Evolutionary conservation across 768 basidiomycete genomes (phyloP).

Genomic region (Cyclocybe aegerita): DNA sequence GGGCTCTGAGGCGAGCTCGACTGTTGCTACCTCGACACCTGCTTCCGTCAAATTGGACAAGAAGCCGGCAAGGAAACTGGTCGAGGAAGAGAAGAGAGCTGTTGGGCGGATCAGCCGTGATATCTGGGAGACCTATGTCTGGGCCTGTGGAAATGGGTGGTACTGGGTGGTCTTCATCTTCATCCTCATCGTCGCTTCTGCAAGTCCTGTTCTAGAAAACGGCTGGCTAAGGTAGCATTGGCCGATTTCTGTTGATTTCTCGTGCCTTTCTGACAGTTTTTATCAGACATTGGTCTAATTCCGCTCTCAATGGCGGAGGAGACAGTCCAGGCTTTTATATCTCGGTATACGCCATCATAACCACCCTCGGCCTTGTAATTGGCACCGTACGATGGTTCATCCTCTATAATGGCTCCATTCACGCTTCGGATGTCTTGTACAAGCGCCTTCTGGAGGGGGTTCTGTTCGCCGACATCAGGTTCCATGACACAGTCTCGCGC

Average conservation of each 20-base stretch:
- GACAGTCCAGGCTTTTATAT: conserved; percentile 63
- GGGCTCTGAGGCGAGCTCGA: conserved; percentile 31
- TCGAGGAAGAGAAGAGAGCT: conserved; percentile 78
- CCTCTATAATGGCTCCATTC: conserved; percentile 79
- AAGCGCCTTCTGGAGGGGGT: conserved; percentile 5
- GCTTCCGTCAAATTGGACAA: conserved; percentile 27
- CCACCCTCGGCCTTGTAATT: conserved; percentile 43
- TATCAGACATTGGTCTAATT: conserved; percentile 56
- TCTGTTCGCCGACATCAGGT: conserved; percentile 9
- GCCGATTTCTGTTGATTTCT: neutral
- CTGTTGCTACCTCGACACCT: conserved; percentile 34
- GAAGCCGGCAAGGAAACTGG: conserved; percentile 66
- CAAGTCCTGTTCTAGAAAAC: conserved; percentile 68
- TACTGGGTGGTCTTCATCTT: conserved; percentile 57
- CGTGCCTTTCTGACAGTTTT: neutral
- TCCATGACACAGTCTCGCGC: conserved; percentile 11
- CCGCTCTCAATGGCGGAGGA: conserved; percentile 37
- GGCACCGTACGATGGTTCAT: conserved; percentile 67
- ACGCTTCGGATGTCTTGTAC: conserved; percentile 7
- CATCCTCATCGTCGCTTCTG: conserved; percentile 50
- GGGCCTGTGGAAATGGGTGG: conserved; percentile 37
- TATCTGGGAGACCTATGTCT: conserved; percentile 50
- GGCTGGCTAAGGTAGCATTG: conserved; percentile 56
- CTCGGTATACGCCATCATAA: conserved; percentile 60
- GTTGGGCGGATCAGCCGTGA: conserved; percentile 62